phyloP scores from a whole-genome alignment of 495 filamentous ascomycete species.

The Penicillium malachiteum region DNA sequence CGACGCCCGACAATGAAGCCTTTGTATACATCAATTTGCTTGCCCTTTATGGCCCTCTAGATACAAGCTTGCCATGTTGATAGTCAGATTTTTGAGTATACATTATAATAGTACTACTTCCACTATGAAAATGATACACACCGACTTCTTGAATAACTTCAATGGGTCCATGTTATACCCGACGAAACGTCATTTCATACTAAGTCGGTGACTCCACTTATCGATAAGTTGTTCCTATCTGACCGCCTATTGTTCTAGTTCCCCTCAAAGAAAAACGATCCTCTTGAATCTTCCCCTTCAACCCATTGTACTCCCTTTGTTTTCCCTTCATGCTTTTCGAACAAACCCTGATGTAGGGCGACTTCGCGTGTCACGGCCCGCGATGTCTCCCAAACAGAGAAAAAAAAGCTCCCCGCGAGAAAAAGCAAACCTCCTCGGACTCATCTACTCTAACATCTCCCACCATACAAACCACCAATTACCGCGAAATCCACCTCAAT shows the following conservation, averaged over 20 bases:
- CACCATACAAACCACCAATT: slow-evolving; percentile 54
- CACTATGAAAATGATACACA: too few species aligned
- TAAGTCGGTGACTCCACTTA: slow-evolving; percentile 1
- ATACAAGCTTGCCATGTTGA: too few species aligned
- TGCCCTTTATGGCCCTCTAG: too few species aligned
- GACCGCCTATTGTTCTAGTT: slow-evolving; percentile 22
- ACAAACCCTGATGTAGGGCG: slow-evolving; percentile 29
- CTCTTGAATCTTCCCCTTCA: slow-evolving; percentile 5
- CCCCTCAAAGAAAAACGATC: slow-evolving; percentile 11
- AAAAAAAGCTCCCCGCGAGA: slow-evolving; percentile 36
- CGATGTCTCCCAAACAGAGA: slow-evolving; percentile 53
- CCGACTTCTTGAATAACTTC: too few species aligned
- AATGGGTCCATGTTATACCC: not conserved
- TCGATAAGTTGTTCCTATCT: slow-evolving; percentile 16
- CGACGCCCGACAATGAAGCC: too few species aligned
- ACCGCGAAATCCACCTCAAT: slow-evolving; percentile 79
- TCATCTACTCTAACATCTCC: slow-evolving; percentile 27
- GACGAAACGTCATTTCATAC: slow-evolving; percentile 11
- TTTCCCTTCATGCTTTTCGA: slow-evolving; percentile 18
- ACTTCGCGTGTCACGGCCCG: slow-evolving; percentile 37
- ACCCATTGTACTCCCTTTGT: slow-evolving; percentile 1
- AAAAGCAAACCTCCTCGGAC: slow-evolving; percentile 34
- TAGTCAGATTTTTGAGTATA: too few species aligned
- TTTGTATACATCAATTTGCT: too few species aligned
- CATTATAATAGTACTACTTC: too few species aligned